Conservation (phyloP, 2,329 filamentous ascomycete genomes). For the Hymenoscyphus occultus region DNA sequence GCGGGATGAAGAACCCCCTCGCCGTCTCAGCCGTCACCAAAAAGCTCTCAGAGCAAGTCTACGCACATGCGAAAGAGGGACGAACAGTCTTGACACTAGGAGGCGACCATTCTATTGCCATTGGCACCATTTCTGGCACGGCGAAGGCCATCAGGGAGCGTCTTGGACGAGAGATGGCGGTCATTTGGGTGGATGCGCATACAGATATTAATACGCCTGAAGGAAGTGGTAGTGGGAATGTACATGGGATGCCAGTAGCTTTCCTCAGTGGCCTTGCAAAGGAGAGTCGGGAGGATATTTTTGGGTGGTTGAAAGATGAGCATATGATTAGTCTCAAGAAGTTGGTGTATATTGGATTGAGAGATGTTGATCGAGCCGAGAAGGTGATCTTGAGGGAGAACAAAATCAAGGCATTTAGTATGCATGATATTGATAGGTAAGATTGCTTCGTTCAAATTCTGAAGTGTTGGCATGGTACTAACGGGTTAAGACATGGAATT, state of each 20-base stretch:
- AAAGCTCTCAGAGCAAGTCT: constrained; percentile 78
- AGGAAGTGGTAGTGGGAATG: constrained; percentile 83
- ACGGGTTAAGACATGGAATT: constrained; percentile 71
- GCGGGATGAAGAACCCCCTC: constrained; percentile 90
- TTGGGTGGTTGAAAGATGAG: constrained; percentile 83
- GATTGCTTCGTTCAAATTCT: constrained; percentile 26
- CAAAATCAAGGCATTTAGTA: constrained; percentile 92
- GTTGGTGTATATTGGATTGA: constrained; percentile 92
- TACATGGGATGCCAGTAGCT: constrained; percentile 96
- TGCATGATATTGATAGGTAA: constrained; percentile 94
- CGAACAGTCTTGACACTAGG: constrained; percentile 90
- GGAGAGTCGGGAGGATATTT: constrained; percentile 73
- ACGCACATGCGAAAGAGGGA: constrained; percentile 77
- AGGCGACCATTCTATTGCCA: constrained; percentile 94
- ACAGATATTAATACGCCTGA: constrained; percentile 97
- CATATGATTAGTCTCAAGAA: constrained; percentile 71
- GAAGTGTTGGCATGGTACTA: not conserved
- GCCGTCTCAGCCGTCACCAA: constrained; percentile 83
- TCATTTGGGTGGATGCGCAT: constrained; percentile 99
- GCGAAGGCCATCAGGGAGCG: constrained; percentile 84
- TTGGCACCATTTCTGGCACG: constrained; percentile 85
- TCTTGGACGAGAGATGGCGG: constrained; percentile 77
- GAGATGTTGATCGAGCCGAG: constrained; percentile 91
- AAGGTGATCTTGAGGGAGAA: constrained; percentile 87
- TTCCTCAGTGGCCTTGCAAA: constrained; percentile 84